phyloP scores from a whole-genome alignment of 371 early-diverging fungal genomes.

The Actinomortierella wolfii region DNA sequence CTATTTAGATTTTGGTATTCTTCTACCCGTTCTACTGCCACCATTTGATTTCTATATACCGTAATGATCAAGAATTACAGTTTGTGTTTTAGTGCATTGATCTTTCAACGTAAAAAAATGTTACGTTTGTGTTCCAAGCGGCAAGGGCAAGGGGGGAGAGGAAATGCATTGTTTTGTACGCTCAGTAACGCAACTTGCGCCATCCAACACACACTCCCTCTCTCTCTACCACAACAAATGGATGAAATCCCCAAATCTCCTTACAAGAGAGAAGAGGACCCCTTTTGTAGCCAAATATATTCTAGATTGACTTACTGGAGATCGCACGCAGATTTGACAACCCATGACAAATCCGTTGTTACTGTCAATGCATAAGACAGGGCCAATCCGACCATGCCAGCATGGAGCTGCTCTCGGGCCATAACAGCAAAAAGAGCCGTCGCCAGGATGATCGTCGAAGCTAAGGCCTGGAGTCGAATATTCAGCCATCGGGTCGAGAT shows the following conservation, averaged over 20 bases:
- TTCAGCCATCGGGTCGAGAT: slow-evolving; percentile 80
- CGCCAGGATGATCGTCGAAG: slow-evolving; percentile 67
- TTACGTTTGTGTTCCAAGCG: too few species aligned
- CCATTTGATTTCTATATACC: slow-evolving; percentile 57
- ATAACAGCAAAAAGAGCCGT: slow-evolving; percentile 59
- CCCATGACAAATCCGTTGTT: slow-evolving; percentile 1
- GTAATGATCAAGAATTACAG: slow-evolving; percentile 36
- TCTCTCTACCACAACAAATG: slow-evolving; percentile 78
- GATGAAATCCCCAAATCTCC: slow-evolving; percentile 65
- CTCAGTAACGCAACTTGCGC: too few species aligned
- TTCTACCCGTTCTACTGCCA: slow-evolving; percentile 66
- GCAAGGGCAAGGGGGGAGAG: too few species aligned
- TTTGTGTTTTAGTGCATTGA: too few species aligned
- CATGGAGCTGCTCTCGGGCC: slow-evolving; percentile 53
- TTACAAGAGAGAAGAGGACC: too few species aligned
- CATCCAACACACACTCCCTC: slow-evolving; percentile 72
- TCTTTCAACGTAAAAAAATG: too few species aligned
- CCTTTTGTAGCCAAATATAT: too few species aligned
- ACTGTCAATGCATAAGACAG: slow-evolving; percentile 69
- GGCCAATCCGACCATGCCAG: slow-evolving; percentile 79
- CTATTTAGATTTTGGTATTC: slow-evolving; percentile 64
- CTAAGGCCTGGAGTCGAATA: slow-evolving; percentile 70
- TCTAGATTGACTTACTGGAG: too few species aligned
- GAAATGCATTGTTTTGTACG: too few species aligned
- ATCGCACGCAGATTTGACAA: neutral